Conservation (phyloP, 106 monocot genomes). For the Posidonia australis region DNA sequence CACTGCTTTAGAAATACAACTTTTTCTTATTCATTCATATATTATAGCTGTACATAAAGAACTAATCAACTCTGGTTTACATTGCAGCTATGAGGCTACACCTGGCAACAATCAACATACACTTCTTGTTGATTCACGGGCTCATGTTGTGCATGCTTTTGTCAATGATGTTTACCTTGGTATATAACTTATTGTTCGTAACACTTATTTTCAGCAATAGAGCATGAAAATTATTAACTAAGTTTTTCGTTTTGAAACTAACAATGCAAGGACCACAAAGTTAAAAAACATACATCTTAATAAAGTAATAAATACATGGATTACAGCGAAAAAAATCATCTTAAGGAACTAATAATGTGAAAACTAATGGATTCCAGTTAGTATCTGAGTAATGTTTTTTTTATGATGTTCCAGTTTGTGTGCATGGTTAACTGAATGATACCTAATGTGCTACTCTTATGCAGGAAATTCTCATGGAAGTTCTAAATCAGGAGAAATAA, state of each 20-base stretch:
- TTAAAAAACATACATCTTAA: background rate
- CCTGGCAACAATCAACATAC: constrained; percentile 14
- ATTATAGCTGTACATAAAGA: too few relatives aligned
- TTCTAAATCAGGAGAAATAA: constrained; percentile 1
- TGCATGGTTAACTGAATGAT: background rate
- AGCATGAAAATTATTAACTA: background rate
- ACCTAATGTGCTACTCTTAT: constrained; percentile 4
- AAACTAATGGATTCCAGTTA: too few relatives aligned
- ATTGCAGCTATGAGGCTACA: constrained; percentile 46
- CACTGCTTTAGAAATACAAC: too few relatives aligned
- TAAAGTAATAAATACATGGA: too few relatives aligned
- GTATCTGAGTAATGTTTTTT: too few relatives aligned
- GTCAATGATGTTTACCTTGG: constrained; percentile 57
- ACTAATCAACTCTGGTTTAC: background rate
- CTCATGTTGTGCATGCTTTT: constrained; percentile 76
- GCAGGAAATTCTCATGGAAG: constrained; percentile 59
- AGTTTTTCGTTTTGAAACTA: too few relatives aligned
- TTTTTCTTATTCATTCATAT: too few relatives aligned
- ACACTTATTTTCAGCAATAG: background rate
- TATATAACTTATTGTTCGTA: constrained; percentile 18
- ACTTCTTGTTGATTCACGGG: constrained; percentile 49
- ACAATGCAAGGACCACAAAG: too few relatives aligned
- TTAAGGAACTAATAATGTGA: too few relatives aligned
- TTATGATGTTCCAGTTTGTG: too few relatives aligned
- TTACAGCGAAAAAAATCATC: too few relatives aligned